Conservation (phyloP, 208 protist genomes). For the Porcisia hertigi region DNA sequence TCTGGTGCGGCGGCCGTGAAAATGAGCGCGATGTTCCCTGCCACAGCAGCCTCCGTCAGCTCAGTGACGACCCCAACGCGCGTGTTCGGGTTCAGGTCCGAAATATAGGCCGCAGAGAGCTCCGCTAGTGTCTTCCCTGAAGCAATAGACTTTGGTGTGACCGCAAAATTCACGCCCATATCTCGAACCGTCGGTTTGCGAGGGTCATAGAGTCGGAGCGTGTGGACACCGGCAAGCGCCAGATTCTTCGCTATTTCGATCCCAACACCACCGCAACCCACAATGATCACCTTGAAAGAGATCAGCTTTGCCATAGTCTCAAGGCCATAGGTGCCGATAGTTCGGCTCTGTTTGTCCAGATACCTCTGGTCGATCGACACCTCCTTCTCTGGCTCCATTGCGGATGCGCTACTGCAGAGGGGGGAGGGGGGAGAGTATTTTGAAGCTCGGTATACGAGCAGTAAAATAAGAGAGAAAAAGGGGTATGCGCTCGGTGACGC, state of each 20-base stretch:
- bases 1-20: constrained; percentile 79
- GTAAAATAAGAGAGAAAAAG: background rate
- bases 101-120: constrained; percentile 60
- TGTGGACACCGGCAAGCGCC: constrained; percentile 83
- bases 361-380: constrained; percentile 76
- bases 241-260: constrained; percentile 94
- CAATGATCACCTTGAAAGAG: constrained; percentile 90
- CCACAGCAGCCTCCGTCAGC: constrained; percentile 58
- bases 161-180: constrained; percentile 92
- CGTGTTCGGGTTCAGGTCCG: constrained; percentile 91
- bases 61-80: constrained; percentile 57
- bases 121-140: constrained; percentile 61
- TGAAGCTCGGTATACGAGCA: background rate
- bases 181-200: constrained; percentile 45
- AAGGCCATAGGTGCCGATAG: constrained; percentile 91
- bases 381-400: constrained; percentile 27
- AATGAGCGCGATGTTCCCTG: constrained; percentile 57
- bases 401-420: background rate
- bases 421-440: background rate
- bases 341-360: constrained; percentile 92
- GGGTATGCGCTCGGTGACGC: background rate
- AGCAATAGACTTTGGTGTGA: constrained; percentile 60
- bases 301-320: constrained; percentile 93
- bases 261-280: constrained; percentile 90
- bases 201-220: constrained; percentile 84